phyloP scores from a whole-genome alignment of 169 alveolate species.

The Amoebophrya sp. region DNA sequence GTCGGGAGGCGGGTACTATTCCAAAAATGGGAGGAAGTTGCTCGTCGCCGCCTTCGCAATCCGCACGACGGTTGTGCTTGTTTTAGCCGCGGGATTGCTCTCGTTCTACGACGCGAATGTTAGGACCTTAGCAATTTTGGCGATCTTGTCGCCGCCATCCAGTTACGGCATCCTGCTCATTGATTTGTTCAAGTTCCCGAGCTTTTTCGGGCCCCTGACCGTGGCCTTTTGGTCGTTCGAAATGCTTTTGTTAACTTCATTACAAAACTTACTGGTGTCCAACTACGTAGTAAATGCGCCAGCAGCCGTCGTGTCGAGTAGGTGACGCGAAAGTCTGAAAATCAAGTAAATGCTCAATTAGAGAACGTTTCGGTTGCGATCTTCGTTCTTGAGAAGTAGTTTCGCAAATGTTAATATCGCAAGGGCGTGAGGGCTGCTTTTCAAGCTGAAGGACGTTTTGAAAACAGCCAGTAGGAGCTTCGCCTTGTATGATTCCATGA shows the following conservation, averaged over 20 bases:
- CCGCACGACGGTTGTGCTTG: neutral
- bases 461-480: too few species aligned
- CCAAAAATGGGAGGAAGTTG: neutral
- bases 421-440: too few species aligned
- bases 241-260: neutral
- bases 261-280: neutral
- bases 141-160: neutral
- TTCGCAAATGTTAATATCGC: too few species aligned
- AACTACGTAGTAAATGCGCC: too few species aligned
- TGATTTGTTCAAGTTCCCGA: neutral
- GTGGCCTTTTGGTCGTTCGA: neutral
- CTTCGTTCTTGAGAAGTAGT: too few species aligned
- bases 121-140: neutral
- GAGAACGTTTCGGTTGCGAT: too few species aligned
- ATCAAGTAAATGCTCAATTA: too few species aligned
- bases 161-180: neutral
- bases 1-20: neutral
- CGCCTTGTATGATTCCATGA: too few species aligned
- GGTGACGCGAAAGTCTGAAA: too few species aligned
- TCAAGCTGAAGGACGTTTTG: too few species aligned
- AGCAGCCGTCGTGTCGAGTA: too few species aligned
- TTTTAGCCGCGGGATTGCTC: neutral
- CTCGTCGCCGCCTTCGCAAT: neutral
- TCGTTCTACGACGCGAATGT: neutral
- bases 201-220: neutral